Evolutionary conservation across 768 basidiomycete genomes (phyloP).

Genomic region (Xerocomellus amylosporus): DNA sequence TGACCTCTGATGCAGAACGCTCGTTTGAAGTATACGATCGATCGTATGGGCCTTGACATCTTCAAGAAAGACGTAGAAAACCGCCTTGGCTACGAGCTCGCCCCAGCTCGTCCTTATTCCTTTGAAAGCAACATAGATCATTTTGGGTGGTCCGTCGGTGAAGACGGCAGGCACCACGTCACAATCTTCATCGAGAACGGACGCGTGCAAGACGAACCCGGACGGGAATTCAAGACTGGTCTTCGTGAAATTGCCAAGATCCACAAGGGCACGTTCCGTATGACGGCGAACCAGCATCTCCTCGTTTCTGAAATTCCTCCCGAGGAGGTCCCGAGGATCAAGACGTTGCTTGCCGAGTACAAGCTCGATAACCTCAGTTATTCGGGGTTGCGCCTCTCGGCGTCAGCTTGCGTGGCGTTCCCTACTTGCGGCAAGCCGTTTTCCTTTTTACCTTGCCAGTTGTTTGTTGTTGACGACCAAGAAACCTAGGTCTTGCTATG

Average conservation of each 20-base stretch:
- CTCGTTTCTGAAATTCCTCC: conserved; percentile 79
- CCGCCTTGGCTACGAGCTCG: conserved; percentile 75
- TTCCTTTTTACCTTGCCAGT: neutral
- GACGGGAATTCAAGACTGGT: conserved; percentile 87
- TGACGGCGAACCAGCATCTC: conserved; percentile 95
- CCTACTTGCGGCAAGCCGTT: conserved; percentile 74
- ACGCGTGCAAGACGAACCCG: conserved; percentile 92
- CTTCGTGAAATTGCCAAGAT: conserved; percentile 89
- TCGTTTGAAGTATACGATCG: conserved; percentile 94
- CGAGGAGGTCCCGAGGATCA: conserved; percentile 74
- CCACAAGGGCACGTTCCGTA: conserved; percentile 90
- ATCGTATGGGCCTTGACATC: conserved; percentile 84
- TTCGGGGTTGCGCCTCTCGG: conserved; percentile 78
- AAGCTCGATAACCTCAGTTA: conserved; percentile 85
- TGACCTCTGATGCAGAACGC: conserved; percentile 55
- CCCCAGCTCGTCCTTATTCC: conserved; percentile 67
- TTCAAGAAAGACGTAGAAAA: conserved; percentile 92
- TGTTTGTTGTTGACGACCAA: neutral
- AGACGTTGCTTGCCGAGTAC: conserved; percentile 75
- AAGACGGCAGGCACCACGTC: conserved; percentile 88
- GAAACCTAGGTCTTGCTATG: conserved; percentile 60
- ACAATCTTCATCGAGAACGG: conserved; percentile 97
- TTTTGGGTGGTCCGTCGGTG: conserved; percentile 88
- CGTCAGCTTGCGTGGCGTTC: conserved; percentile 96
- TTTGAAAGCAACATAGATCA: conserved; percentile 93